These are phyloP conservation scores for Acanthochlamys bracteata DNA, from an alignment of 106 monocot genomes.

Conservation along the genomic window DNA sequence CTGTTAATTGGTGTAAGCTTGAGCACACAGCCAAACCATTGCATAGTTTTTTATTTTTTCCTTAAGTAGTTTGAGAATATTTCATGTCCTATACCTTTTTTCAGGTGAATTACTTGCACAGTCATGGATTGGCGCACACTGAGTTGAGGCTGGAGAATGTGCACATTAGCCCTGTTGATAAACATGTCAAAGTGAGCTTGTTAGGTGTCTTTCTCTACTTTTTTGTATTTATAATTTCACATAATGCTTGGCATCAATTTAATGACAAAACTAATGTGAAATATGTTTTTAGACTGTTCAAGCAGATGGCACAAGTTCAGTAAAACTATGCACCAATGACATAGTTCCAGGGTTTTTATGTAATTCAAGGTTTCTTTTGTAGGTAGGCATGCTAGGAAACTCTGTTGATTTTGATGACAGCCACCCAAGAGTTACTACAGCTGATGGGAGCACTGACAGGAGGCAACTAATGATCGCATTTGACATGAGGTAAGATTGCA, in stretches of 20 bases:
- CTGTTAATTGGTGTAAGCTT: constrained; percentile 90
- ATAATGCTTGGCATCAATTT: background rate
- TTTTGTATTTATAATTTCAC: background rate
- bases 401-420: constrained; percentile 76
- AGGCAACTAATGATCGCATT: constrained; percentile 92
- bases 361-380: constrained; percentile 9
- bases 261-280: no score
- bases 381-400: constrained; percentile 97
- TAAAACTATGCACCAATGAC: no score
- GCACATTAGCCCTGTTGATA: constrained; percentile 95
- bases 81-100: no score
- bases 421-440: constrained; percentile 16
- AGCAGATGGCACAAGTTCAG: no score
- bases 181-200: constrained; percentile 84
- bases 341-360: background rate
- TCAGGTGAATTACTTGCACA: constrained; percentile 97
- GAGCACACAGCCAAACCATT: no score
- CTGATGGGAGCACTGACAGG: constrained; percentile 41
- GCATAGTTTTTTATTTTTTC: background rate
- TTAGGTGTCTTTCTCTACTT: background rate
- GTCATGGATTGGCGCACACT: constrained; percentile 93
- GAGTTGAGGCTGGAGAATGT: constrained; percentile 85
- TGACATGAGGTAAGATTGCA: constrained; percentile 81
- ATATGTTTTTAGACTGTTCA: no score
- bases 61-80: no score